A percentile compares a stretch with the other conserved stretches of the same genome.
phyloP scores from a whole-genome alignment of 1,284 basidiomycete genomes.

The Agaricales sp. region DNA sequence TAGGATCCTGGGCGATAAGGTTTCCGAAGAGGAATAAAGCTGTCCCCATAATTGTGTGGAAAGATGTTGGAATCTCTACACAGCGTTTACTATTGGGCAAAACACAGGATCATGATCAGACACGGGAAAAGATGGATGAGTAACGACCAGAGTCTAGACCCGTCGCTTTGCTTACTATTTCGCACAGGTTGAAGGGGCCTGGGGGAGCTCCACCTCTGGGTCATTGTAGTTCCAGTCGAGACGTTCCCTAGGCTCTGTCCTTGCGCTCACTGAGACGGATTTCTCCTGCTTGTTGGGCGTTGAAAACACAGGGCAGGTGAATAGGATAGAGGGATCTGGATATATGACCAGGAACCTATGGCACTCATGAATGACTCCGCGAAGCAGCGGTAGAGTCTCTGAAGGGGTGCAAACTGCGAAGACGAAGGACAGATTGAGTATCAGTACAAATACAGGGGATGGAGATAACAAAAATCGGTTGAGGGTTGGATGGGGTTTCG shows the following conservation, averaged over 20 bases:
- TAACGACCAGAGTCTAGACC: background rate
- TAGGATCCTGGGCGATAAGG: constrained; percentile 38
- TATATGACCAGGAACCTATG: constrained; percentile 43
- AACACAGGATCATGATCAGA: constrained; percentile 2
- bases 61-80: constrained; percentile 45
- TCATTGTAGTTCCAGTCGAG: constrained; percentile 8
- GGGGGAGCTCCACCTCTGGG: background rate
- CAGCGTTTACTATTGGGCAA: constrained; percentile 21
- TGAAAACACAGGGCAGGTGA: constrained; percentile 14
- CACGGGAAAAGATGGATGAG: background rate
- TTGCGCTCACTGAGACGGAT: constrained; percentile 13
- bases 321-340: constrained; percentile 45
- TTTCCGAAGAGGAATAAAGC: constrained; percentile 52
- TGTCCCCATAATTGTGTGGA: constrained; percentile 53
- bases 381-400: constrained; percentile 42
- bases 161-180: background rate
- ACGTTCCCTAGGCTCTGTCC: constrained; percentile 20
- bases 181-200: background rate
- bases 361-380: constrained; percentile 57
- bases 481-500: constrained; percentile 5
- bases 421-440: background rate
- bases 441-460: background rate
- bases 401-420: constrained; percentile 31
- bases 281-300: constrained; percentile 11
- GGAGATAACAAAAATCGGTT: background rate